Base-by-base conservation (phyloP, 2,329 filamentous ascomycete species). In the Thelonectria olida region DNA sequence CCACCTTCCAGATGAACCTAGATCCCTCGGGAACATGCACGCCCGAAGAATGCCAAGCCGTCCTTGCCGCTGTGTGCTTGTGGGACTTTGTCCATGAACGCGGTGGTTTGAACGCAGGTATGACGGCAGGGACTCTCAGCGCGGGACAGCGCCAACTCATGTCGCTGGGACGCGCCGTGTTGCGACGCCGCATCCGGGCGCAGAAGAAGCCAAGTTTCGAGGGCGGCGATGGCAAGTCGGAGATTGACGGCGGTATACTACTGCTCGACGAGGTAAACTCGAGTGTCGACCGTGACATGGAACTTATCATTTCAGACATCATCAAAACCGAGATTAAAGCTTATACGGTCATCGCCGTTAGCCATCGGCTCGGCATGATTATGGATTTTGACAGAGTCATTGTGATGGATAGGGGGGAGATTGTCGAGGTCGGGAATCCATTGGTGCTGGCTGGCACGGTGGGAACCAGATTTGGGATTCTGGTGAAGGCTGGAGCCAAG, bases 61-160 rank as follows among this genome's bases (percentile, higher is more conserved):
- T 73, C 0, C 71, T 82, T 1, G 62, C 70, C 25, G 47, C 61
- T 0, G 73, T 80, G 7, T 67, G 70, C 1, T 67, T 81, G 2
- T 73, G 69, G 65, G 28, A 51, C 0, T 67, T 76, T 13, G 63
- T 78, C 2, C 34, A 62, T 1, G 62, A 68, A 2, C 62, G 67
- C 4, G 75, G 75, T 4, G 74, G 75, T 0, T 64, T 79, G 0
- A 60, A 65, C 2, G 67, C 63, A 2, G 58, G 48, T 4, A 78
- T 88, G 55, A 76, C 77, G 13, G 72, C 79, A 1, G 76, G 82
- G 0, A 47, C 23, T n/a, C 75, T 88, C 7, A 84, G 80, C 6
- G 80, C 82, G 54, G 88, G 88, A 1, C 88, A 90, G 72, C 81
- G 81, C 56, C 88, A 90, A 70, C 79, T 90, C 1, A 87, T 90